A percentile compares a stretch with the other conserved stretches of the same genome.
These are phyloP conservation scores for Cyclotella kingstonii DNA, from an alignment of 108 stramenopile species.

Conservation along the genomic window DNA sequence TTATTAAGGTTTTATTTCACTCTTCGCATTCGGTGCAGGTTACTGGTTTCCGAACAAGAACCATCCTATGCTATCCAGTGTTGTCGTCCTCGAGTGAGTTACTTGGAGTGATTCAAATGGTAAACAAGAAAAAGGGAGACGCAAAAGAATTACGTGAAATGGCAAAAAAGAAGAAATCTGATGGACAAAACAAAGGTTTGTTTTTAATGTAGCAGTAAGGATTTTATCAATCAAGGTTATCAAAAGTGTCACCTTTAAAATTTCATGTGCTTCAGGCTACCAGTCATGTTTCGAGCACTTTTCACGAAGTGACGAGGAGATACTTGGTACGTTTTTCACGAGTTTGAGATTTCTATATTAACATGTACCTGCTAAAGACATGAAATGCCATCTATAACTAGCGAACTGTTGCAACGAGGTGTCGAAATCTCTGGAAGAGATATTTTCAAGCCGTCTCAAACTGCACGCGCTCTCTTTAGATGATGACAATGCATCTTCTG, in stretches of 20 bases:
- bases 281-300: constrained; percentile 36
- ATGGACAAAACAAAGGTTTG: constrained; percentile 18
- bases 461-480: too few species aligned
- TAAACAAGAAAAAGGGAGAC: constrained; percentile 53
- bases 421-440: constrained; percentile 43
- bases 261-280: too few species aligned
- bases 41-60: constrained; percentile 50
- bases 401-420: constrained; percentile 39
- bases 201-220: too few species aligned
- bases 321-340: constrained; percentile 12
- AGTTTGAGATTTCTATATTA: too few species aligned
- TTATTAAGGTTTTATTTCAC: neutral
- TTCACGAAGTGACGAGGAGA: constrained; percentile 37
- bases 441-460: too few species aligned
- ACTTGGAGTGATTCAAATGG: constrained; percentile 62
- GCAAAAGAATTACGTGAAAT: constrained; percentile 25
- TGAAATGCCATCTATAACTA: neutral
- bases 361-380: too few species aligned
- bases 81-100: constrained; percentile 36
- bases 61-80: constrained; percentile 50
- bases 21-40: neutral
- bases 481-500: neutral
- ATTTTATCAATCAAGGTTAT: too few species aligned
- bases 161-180: constrained; percentile 34
- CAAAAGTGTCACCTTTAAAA: too few species aligned